Conservation (phyloP, 371 early-diverging fungal genomes). For the Capillidium heterosporum region DNA sequence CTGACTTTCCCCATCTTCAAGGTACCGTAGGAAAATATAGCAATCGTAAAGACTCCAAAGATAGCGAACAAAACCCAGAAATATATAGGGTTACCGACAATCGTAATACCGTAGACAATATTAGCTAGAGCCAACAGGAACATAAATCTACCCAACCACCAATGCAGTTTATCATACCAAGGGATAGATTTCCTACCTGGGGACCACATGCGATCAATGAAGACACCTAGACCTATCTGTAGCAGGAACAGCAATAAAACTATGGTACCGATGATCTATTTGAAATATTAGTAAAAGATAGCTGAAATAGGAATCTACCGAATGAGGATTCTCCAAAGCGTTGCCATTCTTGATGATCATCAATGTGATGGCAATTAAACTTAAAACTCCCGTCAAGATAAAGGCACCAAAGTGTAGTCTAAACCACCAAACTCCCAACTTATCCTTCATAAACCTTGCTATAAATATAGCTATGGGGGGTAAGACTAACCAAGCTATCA, state of each 20-base stretch:
- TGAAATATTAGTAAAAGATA: background rate
- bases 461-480: constrained; percentile 1
- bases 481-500: background rate
- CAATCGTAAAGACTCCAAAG: background rate
- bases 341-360: background rate
- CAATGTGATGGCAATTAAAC: background rate
- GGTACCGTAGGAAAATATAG: background rate
- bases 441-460: background rate
- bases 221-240: background rate
- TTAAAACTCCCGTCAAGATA: background rate
- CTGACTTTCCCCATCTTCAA: background rate
- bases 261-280: background rate
- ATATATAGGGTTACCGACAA: background rate
- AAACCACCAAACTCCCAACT: constrained; percentile 1
- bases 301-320: background rate
- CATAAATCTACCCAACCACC: background rate
- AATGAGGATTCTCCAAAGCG: background rate
- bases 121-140: background rate
- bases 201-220: background rate
- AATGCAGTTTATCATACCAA: background rate
- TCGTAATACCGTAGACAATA: background rate
- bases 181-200: background rate
- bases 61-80: background rate
- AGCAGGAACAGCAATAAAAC: background rate
- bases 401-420: background rate